These are phyloP conservation scores for Fusarium torulosum DNA, from an alignment of 2,329 filamentous ascomycete species.

Conservation along the genomic window DNA sequence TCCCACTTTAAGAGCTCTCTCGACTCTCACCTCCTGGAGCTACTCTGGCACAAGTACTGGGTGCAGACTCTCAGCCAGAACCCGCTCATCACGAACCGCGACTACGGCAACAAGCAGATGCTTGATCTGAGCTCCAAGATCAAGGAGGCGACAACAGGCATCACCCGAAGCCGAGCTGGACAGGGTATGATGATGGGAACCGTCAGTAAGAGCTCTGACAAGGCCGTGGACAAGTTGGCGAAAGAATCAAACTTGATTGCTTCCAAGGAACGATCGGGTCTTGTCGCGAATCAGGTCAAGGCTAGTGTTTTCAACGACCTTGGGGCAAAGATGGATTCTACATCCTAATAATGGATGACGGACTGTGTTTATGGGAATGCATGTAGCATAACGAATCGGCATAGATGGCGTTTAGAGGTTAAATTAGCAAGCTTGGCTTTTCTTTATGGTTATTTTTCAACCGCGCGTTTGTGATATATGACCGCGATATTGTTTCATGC, in stretches of 20 bases:
- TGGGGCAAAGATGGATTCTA: slow-evolving; percentile 41
- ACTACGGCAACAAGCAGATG: slow-evolving; percentile 94
- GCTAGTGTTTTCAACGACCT: slow-evolving; percentile 69
- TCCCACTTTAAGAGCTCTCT: slow-evolving; percentile 95
- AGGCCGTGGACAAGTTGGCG: slow-evolving; percentile 70
- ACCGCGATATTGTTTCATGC: neutral
- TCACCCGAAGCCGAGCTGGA: slow-evolving; percentile 46
- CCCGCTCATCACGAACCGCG: slow-evolving; percentile 90
- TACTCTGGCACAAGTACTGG: slow-evolving; percentile 99
- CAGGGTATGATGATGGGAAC: slow-evolving; percentile 47
- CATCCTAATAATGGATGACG: slow-evolving; percentile 28
- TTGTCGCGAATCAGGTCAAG: slow-evolving; percentile 74
- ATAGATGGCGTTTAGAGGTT: slow-evolving; percentile 50
- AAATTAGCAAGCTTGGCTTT: slow-evolving; percentile 32
- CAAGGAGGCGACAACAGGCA: slow-evolving; percentile 66
- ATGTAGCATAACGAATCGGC: slow-evolving; percentile 40
- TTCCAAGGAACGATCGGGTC: slow-evolving; percentile 71
- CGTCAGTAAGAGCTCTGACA: slow-evolving; percentile 52
- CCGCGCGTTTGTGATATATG: neutral
- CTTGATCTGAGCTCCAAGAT: slow-evolving; percentile 88
- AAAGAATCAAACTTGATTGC: slow-evolving; percentile 72
- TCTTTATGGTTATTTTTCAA: neutral
- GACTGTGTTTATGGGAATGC: slow-evolving; percentile 37
- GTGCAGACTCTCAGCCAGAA: slow-evolving; percentile 94
- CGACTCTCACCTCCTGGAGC: slow-evolving; percentile 85